phyloP scores from a whole-genome alignment of 352 stramenopile genomes.

The Globisporangium nunn region DNA sequence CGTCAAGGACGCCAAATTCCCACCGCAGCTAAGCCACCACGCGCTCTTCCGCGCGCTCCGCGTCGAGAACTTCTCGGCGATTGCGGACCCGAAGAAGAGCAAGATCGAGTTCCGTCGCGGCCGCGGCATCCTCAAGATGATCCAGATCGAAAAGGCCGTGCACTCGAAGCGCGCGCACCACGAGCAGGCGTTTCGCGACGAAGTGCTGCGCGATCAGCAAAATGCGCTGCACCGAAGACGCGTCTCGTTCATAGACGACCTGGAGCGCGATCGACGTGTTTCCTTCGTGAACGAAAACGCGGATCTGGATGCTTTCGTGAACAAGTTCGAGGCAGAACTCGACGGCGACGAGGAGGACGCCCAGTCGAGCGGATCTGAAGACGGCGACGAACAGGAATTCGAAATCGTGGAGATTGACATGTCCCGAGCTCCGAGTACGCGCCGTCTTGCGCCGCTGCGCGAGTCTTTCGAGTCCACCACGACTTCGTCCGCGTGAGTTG shows the following conservation, averaged over 20 bases:
- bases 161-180: conserved; percentile 27
- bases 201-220: conserved; percentile 10
- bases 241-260: background rate
- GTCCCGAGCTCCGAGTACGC: conserved; percentile 2
- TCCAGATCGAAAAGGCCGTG: conserved; percentile 63
- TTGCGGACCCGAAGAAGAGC: conserved; percentile 64
- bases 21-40: conserved; percentile 15
- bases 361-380: background rate
- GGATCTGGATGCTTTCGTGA: background rate
- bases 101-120: conserved; percentile 71
- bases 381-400: conserved; percentile 6
- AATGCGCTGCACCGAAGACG: conserved; percentile 1
- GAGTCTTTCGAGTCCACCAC: background rate
- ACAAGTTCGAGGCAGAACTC: conserved; percentile 1
- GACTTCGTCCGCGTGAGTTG: background rate
- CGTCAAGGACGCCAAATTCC: conserved; percentile 20
- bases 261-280: background rate
- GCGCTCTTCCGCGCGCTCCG: conserved; percentile 26
- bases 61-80: conserved; percentile 45
- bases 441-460: conserved; percentile 9
- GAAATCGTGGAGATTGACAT: conserved; percentile 18
- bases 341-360: background rate
- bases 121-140: conserved; percentile 43
- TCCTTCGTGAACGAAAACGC: background rate
- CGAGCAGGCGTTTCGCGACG: conserved; percentile 1